Percentiles rank a stretch among this genome's conserved stretches.
phyloP scores from a whole-genome alignment of 2,329 filamentous ascomycete genomes.

The Leptosphaerulina australis region DNA sequence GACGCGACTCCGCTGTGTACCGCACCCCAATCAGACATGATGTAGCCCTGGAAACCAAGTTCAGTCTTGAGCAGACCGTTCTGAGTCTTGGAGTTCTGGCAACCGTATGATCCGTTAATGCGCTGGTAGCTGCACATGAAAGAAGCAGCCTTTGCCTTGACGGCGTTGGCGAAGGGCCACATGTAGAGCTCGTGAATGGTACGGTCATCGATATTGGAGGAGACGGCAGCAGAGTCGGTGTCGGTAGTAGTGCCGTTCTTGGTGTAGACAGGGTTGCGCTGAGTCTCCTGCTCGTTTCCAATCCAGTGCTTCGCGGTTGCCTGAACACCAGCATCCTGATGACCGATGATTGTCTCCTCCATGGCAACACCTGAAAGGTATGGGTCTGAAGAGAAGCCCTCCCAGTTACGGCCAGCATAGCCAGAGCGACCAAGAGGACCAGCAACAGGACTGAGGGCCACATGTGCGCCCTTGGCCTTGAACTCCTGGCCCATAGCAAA shows the following conservation, averaged over 20 bases:
- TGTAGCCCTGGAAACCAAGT: slow-evolving; percentile 56
- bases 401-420: slow-evolving; percentile 54
- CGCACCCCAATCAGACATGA: slow-evolving; percentile 54
- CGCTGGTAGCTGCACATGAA: slow-evolving; percentile 64
- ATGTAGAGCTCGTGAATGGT: slow-evolving; percentile 70
- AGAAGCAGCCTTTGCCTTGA: slow-evolving; percentile 62
- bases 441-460: slow-evolving; percentile 58
- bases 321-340: slow-evolving; percentile 52
- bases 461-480: slow-evolving; percentile 47
- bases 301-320: slow-evolving; percentile 61
- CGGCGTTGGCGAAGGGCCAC: slow-evolving; percentile 69
- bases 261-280: slow-evolving; percentile 51
- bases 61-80: slow-evolving; percentile 61
- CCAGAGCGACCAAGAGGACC: slow-evolving; percentile 53
- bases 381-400: slow-evolving; percentile 53
- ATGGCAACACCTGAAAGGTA: slow-evolving; percentile 52
- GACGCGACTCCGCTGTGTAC: slow-evolving; percentile 54
- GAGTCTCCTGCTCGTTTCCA: slow-evolving; percentile 66
- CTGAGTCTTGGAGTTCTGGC: slow-evolving; percentile 50
- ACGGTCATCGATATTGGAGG: slow-evolving; percentile 68
- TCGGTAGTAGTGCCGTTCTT: slow-evolving; percentile 62
- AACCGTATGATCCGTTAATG: slow-evolving; percentile 45
- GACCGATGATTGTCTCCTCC: slow-evolving; percentile 48
- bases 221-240: slow-evolving; percentile 58
- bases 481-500: slow-evolving; percentile 47